Conservation (phyloP, 2,329 filamentous ascomycete genomes). For the Dactylellina leptospora region DNA sequence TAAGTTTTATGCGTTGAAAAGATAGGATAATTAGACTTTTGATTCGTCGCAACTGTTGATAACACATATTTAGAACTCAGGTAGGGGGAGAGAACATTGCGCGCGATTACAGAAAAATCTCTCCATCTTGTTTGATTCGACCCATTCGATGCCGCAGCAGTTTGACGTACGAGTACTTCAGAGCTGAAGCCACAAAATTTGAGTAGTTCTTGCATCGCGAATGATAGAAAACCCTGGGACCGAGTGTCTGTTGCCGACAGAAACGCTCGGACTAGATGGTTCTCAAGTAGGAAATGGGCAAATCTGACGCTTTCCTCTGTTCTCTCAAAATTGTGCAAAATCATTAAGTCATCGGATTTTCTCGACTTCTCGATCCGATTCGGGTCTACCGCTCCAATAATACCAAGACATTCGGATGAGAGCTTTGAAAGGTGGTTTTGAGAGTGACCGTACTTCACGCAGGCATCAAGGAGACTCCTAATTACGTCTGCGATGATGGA, state of each 20-base stretch:
- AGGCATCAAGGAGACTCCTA: conserved; percentile 83
- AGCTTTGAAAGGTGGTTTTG: conserved; percentile 72
- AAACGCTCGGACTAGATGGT: conserved; percentile 90
- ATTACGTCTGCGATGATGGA: conserved; percentile 75
- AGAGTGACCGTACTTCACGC: conserved; percentile 72
- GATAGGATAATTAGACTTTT: conserved; percentile 76
- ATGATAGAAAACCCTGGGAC: conserved; percentile 89
- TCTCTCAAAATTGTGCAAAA: conserved; percentile 84
- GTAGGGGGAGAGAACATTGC: conserved; percentile 87
- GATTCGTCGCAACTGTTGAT: conserved; percentile 67
- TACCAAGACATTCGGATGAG: conserved; percentile 82
- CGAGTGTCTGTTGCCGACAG: conserved; percentile 86
- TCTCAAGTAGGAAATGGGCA: conserved; percentile 81
- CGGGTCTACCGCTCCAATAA: conserved; percentile 90
- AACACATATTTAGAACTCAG: conserved; percentile 83
- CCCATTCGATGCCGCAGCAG: conserved; percentile 60
- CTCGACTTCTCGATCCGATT: conserved; percentile 84
- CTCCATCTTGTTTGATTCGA: conserved; percentile 74
- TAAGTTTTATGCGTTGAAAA: conserved; percentile 76
- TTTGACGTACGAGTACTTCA: conserved; percentile 65
- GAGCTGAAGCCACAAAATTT: conserved; percentile 77
- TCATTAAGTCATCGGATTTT: conserved; percentile 82
- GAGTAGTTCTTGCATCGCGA: conserved; percentile 90
- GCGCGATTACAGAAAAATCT: conserved; percentile 76
- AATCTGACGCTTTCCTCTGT: conserved; percentile 84